Evolutionary conservation across 768 basidiomycete genomes (phyloP).

Genomic region (Xerocomus potaroensis): DNA sequence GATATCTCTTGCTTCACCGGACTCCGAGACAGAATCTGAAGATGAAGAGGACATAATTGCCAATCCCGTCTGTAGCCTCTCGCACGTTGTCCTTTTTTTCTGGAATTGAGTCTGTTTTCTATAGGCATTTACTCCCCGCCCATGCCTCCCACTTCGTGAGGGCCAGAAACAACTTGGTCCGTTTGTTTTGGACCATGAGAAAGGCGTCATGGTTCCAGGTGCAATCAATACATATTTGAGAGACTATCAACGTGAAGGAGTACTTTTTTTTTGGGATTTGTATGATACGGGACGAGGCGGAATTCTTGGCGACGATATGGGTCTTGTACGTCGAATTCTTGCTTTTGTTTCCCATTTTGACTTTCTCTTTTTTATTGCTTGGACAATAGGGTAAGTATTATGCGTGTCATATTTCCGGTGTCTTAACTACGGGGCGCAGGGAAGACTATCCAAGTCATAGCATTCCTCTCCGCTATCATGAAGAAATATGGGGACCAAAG

Average conservation of each 20-base stretch:
- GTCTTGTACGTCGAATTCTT: slow-evolving; percentile 44
- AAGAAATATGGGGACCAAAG: slow-evolving; percentile 60
- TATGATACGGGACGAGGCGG: slow-evolving; percentile 71
- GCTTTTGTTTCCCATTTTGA: background rate
- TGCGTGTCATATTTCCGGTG: background rate
- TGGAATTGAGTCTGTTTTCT: slow-evolving; percentile 1
- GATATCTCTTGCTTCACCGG: slow-evolving; percentile 6
- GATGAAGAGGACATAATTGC: slow-evolving; percentile 30
- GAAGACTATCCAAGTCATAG: slow-evolving; percentile 95
- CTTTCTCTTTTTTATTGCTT: background rate
- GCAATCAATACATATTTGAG: slow-evolving; percentile 85
- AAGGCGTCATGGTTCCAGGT: slow-evolving; percentile 52
- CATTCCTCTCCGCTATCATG: slow-evolving; percentile 91
- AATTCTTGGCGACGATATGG: slow-evolving; percentile 96
- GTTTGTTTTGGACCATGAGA: slow-evolving; percentile 45
- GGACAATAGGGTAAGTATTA: slow-evolving; percentile 24
- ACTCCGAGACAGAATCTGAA: slow-evolving; percentile 46
- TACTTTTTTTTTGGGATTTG: slow-evolving; percentile 72
- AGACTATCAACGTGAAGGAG: slow-evolving; percentile 86
- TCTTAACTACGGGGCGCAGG: slow-evolving; percentile 33
- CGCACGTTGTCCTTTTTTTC: background rate
- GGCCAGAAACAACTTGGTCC: slow-evolving; percentile 43
- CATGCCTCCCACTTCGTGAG: slow-evolving; percentile 47
- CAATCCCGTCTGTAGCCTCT: slow-evolving; percentile 27
- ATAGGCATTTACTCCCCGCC: slow-evolving; percentile 45